Evolutionary conservation across 345 rosid species (phyloP).

Genomic region (Ailanthus altissimus): DNA sequence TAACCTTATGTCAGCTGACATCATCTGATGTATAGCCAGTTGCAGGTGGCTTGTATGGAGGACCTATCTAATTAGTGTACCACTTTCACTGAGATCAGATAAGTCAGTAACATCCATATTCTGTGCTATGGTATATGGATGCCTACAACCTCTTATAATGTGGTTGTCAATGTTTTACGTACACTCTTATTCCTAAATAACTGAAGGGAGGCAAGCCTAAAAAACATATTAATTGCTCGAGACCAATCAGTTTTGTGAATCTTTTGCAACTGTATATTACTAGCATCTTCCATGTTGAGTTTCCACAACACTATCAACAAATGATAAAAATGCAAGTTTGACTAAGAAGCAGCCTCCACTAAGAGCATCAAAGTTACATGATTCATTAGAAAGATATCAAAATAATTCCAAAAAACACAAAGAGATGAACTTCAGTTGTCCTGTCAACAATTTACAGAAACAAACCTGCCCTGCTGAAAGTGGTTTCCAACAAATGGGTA

Average conservation of each 20-base stretch:
- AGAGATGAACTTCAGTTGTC: background rate
- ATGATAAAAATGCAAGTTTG: slow-evolving; percentile 5
- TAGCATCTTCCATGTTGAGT: slow-evolving; percentile 6
- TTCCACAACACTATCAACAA: slow-evolving; percentile 1
- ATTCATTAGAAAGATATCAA: background rate
- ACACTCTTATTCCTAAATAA: too few relatives aligned
- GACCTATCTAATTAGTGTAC: background rate
- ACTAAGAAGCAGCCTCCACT: background rate
- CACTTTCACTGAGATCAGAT: background rate
- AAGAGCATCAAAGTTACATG: background rate
- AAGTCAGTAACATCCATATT: background rate
- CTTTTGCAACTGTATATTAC: background rate
- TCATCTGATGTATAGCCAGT: background rate
- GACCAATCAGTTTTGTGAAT: background rate
- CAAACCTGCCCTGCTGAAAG: slow-evolving; percentile 94
- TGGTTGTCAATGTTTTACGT: too few relatives aligned
- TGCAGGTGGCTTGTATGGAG: background rate
- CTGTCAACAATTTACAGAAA: slow-evolving; percentile 4
- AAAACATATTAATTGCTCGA: background rate
- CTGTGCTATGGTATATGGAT: too few relatives aligned
- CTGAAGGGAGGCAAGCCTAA: background rate
- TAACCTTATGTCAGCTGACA: too few relatives aligned
- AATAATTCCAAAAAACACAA: slow-evolving; percentile 6
- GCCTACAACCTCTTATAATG: too few relatives aligned
- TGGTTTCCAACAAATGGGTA: slow-evolving; percentile 95